Conservation (phyloP, 148 eudicot genomes). For the Chenopodium berlandieri region DNA sequence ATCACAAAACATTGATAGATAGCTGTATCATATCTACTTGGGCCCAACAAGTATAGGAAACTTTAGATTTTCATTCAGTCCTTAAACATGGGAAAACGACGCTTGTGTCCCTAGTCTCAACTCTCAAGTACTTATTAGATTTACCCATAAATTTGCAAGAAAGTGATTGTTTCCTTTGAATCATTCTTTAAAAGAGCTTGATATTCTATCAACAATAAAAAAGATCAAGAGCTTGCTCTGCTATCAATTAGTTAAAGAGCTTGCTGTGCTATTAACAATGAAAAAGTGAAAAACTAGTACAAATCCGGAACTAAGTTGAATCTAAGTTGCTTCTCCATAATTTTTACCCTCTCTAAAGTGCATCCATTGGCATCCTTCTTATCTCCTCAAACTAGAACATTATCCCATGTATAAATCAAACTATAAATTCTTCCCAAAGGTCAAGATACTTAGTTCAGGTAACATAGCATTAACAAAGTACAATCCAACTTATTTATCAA, state of each 20-base stretch:
- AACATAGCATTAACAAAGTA: not conserved
- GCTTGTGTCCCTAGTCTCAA: too few species aligned
- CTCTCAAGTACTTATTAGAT: too few species aligned
- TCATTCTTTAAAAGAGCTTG: not conserved
- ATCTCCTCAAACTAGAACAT: not conserved
- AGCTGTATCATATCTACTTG: not conserved
- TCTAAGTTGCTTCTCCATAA: not conserved
- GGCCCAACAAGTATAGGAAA: not conserved
- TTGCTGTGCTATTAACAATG: too few species aligned
- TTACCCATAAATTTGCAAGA: too few species aligned
- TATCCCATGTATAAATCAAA: not conserved
- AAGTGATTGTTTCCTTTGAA: too few species aligned
- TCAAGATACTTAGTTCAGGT: not conserved
- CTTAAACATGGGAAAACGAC: not conserved
- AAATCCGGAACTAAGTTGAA: not conserved
- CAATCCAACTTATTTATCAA: not conserved
- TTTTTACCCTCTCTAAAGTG: not conserved
- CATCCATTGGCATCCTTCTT: not conserved
- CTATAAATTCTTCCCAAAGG: not conserved
- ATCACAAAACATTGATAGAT: too few species aligned
- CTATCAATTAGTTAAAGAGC: too few species aligned
- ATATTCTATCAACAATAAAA: not conserved
- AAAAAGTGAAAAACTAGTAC: not conserved
- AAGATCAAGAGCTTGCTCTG: too few species aligned
- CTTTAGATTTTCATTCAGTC: not conserved